Conservation (phyloP, 176 grass and related monocot genomes). For the Zoysia pacifica region DNA sequence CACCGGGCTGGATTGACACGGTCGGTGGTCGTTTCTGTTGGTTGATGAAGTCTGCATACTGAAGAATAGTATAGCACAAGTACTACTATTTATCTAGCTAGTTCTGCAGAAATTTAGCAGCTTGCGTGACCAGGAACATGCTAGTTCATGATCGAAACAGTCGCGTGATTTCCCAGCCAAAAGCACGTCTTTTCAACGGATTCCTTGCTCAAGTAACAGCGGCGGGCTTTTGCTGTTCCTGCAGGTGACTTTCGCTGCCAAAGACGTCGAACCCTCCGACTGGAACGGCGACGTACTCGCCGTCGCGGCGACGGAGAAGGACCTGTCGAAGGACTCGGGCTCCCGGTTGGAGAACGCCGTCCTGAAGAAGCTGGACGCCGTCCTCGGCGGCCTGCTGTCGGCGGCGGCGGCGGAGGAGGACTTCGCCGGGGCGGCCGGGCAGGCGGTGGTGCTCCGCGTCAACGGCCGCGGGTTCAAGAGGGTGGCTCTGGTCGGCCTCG, state of each 20-base stretch:
- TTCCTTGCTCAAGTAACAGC: not conserved
- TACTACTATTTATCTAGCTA: too few relatives aligned
- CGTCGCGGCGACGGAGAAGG: constrained; percentile 83
- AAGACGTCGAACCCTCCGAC: constrained; percentile 71
- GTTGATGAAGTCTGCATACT: not conserved
- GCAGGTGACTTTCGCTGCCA: constrained; percentile 69
- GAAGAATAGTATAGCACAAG: too few relatives aligned
- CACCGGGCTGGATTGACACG: too few relatives aligned
- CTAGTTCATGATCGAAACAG: too few relatives aligned
- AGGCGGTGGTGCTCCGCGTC: constrained; percentile 75
- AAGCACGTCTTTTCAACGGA: not conserved
- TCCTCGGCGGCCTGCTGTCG: constrained; percentile 66
- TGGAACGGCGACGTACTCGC: constrained; percentile 91
- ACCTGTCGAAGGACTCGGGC: constrained; percentile 68
- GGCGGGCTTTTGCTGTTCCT: not conserved
- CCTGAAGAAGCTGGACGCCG: constrained; percentile 69
- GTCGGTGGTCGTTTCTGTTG: not conserved
- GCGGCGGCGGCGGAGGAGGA: constrained; percentile 83
- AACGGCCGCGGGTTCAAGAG: constrained; percentile 82
- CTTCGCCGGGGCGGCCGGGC: constrained; percentile 78
- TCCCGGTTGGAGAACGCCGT: constrained; percentile 80
- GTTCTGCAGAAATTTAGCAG: too few relatives aligned
- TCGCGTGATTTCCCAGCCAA: too few relatives aligned
- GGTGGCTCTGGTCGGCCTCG: constrained; percentile 66
- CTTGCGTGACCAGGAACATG: too few relatives aligned